Evolutionary conservation across 1,139 yeast species (phyloP).

Genomic region (Saccharomyces hybrid): DNA sequence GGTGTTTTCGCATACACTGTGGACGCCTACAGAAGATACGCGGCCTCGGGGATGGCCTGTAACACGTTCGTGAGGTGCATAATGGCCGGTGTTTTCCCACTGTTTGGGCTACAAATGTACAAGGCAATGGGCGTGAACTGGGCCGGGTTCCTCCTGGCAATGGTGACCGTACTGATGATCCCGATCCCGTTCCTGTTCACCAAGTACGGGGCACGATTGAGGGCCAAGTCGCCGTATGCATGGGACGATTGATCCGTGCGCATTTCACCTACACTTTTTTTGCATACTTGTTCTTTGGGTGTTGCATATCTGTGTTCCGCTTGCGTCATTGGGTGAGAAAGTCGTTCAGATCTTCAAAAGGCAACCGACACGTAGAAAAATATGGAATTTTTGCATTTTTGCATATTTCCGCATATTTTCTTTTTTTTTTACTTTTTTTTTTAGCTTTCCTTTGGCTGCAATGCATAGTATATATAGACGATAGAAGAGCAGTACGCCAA

Average conservation of each 20-base stretch:
- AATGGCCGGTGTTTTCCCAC: conserved; percentile 70
- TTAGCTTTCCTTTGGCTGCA: background rate
- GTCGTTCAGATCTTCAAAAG: background rate
- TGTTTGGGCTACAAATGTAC: conserved; percentile 58
- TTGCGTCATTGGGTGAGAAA: background rate
- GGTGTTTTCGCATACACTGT: conserved; percentile 54
- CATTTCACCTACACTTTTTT: background rate
- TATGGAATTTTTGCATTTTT: background rate
- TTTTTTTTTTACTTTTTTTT: background rate
- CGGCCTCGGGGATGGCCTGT: conserved; percentile 80
- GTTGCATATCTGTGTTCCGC: background rate
- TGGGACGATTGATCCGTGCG: conserved; percentile 22
- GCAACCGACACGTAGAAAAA: background rate
- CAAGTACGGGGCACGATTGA: conserved; percentile 53
- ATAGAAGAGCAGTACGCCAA: background rate
- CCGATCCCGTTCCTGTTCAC: conserved; percentile 74
- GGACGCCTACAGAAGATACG: conserved; percentile 52
- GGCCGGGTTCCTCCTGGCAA: conserved; percentile 55
- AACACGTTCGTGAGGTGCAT: conserved; percentile 62
- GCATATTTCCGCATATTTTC: background rate
- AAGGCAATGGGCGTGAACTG: conserved; percentile 48
- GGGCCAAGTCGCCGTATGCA: conserved; percentile 54
- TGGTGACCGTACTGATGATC: conserved; percentile 46
- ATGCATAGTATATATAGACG: background rate
- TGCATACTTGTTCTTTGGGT: background rate